phyloP scores from a whole-genome alignment of 31 red algal species.

The Asparagopsis taxiformis region DNA sequence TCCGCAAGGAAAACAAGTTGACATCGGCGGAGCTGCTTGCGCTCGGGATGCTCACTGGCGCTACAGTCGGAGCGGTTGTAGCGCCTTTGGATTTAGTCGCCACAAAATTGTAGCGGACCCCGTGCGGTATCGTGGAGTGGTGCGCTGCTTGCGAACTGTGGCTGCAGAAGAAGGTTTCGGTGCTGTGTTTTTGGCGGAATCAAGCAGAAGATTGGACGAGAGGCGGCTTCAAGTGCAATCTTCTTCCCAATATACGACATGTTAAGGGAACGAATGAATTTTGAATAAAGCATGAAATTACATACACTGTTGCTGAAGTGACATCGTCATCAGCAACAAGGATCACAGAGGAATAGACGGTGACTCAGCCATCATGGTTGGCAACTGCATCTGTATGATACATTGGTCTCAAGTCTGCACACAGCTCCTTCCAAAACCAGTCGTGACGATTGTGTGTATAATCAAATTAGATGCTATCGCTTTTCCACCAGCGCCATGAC shows the following conservation, averaged over 20 bases:
- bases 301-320: too few species aligned
- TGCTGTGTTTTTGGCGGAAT: slow-evolving; percentile 1
- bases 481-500: too few species aligned
- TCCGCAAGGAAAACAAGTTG: not conserved
- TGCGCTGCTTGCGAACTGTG: not conserved
- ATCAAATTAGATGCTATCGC: too few species aligned
- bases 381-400: too few species aligned
- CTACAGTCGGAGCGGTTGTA: not conserved
- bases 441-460: too few species aligned
- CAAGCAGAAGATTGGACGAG: not conserved
- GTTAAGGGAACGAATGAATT: too few species aligned
- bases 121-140: slow-evolving; percentile 2
- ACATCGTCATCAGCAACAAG: too few species aligned
- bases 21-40: not conserved
- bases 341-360: too few species aligned
- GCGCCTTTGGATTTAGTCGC: slow-evolving; percentile 29
- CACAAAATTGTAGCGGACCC: slow-evolving; percentile 1
- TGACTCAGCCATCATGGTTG: too few species aligned
- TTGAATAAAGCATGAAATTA: too few species aligned
- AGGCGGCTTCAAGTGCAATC: slow-evolving; percentile 20
- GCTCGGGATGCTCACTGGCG: slow-evolving; percentile 9
- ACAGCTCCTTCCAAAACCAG: too few species aligned
- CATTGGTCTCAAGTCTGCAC: too few species aligned
- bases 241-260: slow-evolving; percentile 23
- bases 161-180: slow-evolving; percentile 11